phyloP scores from a whole-genome alignment of 805 yeast genomes.

The Saturnispora sanitii region DNA sequence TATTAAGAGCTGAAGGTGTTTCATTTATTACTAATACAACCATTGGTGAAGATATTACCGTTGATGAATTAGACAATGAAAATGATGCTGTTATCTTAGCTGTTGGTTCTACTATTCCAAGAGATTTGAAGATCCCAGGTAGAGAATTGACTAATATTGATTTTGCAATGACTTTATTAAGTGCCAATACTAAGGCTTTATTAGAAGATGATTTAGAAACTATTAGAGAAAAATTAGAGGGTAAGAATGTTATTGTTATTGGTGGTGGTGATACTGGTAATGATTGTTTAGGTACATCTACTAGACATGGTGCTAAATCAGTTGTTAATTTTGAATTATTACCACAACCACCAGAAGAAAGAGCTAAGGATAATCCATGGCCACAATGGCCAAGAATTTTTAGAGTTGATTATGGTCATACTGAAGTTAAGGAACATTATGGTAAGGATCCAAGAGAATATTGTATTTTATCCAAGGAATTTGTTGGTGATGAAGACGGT shows the following conservation, averaged over 20 bases:
- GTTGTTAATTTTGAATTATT: slow-evolving; percentile 89
- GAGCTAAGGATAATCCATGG: slow-evolving; percentile 97
- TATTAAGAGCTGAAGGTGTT: slow-evolving; percentile 85
- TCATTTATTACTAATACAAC: slow-evolving; percentile 67
- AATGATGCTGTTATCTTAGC: slow-evolving; percentile 85
- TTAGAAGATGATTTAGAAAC: slow-evolving; percentile 72
- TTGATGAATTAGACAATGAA: slow-evolving; percentile 51
- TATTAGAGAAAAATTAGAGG: slow-evolving; percentile 60
- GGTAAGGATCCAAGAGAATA: slow-evolving; percentile 98
- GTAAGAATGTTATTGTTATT: slow-evolving; percentile 88
- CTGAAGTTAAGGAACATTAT: slow-evolving; percentile 88
- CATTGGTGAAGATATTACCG: slow-evolving; percentile 73
- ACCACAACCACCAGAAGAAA: slow-evolving; percentile 79
- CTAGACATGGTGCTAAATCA: slow-evolving; percentile 93
- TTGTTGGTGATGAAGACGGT: slow-evolving; percentile 89
- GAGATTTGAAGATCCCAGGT: slow-evolving; percentile 91
- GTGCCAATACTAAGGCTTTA: slow-evolving; percentile 82
- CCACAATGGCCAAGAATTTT: slow-evolving; percentile 99
- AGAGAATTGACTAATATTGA: slow-evolving; percentile 83
- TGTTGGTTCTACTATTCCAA: slow-evolving; percentile 92
- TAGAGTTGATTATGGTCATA: slow-evolving; percentile 96
- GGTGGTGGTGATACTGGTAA: slow-evolving; percentile 99
- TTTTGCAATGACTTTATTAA: slow-evolving; percentile 89
- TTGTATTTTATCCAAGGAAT: slow-evolving; percentile 90
- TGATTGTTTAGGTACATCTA: slow-evolving; percentile 95